Base-by-base conservation (phyloP, 805 yeast genomes). In the Metschnikowia peoriensis region DNA sequence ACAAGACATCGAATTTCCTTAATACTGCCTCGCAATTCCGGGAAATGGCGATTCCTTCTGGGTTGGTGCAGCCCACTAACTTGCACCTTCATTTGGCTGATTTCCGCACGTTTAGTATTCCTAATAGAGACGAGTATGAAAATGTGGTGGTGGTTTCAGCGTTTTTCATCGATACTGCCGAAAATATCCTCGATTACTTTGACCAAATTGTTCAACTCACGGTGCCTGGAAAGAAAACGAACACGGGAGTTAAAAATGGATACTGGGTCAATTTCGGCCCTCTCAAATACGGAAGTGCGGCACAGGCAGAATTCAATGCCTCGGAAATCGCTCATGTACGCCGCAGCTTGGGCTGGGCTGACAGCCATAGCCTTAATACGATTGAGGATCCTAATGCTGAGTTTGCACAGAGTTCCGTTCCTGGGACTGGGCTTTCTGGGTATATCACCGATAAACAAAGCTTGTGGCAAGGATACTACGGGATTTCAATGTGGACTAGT, bases 181-280 rank as follows among this genome's bases (percentile, higher is more conserved):
- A 89, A 61, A 89, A 92, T 62, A 65, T 89, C 46, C 75, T 93
- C 56, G 85, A 83, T 40, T 92, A 92, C 66, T 67, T 93, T 50
- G 86, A 86, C 49, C 69, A 86, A 0, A 83, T 93, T 38, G 79
- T 79, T 51, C 61, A 66, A 10, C 61, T 85, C 37, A 53, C 67
- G 14, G 56, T 68, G 8, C 65, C 66, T 8, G 68, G 75, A 10
- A 61, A 62, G 8, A 73, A 71, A 8, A 46, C 57, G 15, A 44
- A 71, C 7, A 46, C 57, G 15, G 45, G 53, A 7, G 53, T 60
- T 7, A 72, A 71, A 14, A 77, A 77, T 4, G 85, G 89, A 0
- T 74, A 78, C 41, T 93, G 98, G 98, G 82, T 93, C 56, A 93
- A 94, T 65, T 76, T 84, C 12, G 99, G 99, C 0, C 99, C 99